Percentiles rank a stretch among this genome's conserved stretches.
These are phyloP conservation scores for Aureobasidium pullulans DNA, from an alignment of 2,329 filamentous ascomycete genomes.

Conservation along the genomic window DNA sequence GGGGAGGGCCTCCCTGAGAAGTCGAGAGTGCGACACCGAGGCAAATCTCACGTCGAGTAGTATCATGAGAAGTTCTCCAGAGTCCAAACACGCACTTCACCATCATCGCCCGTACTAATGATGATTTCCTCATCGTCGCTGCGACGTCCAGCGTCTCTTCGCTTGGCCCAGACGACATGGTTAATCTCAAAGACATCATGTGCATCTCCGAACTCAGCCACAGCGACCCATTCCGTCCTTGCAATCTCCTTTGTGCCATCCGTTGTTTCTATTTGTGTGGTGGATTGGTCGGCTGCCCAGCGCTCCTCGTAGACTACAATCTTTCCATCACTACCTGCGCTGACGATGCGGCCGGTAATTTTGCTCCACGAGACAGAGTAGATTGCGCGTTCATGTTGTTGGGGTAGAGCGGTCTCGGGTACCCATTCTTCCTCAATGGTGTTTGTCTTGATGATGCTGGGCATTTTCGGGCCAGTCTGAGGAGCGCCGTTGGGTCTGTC, in stretches of 20 bases:
- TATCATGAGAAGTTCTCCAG: conserved; percentile 30
- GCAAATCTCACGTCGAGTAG: neutral
- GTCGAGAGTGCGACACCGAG: too few species aligned
- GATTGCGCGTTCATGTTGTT: conserved; percentile 68
- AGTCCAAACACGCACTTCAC: conserved; percentile 76
- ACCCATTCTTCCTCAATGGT: conserved; percentile 75
- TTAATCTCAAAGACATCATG: conserved; percentile 95
- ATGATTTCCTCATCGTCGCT: conserved; percentile 72
- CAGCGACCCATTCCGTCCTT: conserved; percentile 59
- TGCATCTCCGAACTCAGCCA: conserved; percentile 62
- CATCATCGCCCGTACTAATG: conserved; percentile 87
- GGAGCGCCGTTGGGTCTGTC: conserved; percentile 38
- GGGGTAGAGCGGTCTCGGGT: conserved; percentile 68
- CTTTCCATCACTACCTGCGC: conserved; percentile 77
- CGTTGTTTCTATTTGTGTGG: conserved; percentile 20
- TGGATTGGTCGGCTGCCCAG: conserved; percentile 28
- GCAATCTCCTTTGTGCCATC: conserved; percentile 19
- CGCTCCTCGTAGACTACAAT: conserved; percentile 71
- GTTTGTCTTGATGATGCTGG: conserved; percentile 77
- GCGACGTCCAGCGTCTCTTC: conserved; percentile 60
- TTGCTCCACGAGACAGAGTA: conserved; percentile 83
- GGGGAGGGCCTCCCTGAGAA: too few species aligned
- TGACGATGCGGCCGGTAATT: conserved; percentile 70
- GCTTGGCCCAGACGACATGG: conserved; percentile 77
- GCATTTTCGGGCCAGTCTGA: conserved; percentile 52